Base-by-base conservation (phyloP, 2,329 filamentous ascomycete species). In the Colletotrichum zoysiae region DNA sequence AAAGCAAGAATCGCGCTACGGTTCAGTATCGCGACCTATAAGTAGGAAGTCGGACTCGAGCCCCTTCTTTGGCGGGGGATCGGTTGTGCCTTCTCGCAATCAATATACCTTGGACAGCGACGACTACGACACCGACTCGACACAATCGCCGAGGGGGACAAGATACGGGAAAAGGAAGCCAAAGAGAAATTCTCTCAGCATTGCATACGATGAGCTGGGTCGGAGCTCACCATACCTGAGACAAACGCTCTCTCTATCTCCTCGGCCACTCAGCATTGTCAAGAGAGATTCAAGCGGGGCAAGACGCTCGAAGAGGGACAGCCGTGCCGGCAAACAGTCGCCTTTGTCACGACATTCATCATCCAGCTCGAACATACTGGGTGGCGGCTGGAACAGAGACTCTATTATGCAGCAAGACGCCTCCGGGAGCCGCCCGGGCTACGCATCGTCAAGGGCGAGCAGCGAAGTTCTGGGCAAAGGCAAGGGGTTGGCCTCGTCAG, bases 1-100 rank as follows among this genome's bases (percentile, higher is more conserved):
- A 11, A 51, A 51, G 30, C 61, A 42, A 44, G 65, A 56, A 20
- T 70, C 65, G 16, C 67, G 65, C 42, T n/a, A 62, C 18, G 69
- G 69, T 20, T 74, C 73, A 20, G 44, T 66, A 9, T 62, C 66
- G 30, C 65, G 73, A 23, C 73, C 73, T 14, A 67, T 74, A 20
- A 74, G 73, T 53, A 71, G 73, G 35, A 73, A 71, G 30, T 72
- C 71, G 6, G 73, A 72, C 20, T 71, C 73, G 12, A 74, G 68
- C 42, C 73, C 73, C 9, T 74, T 73, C 33, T 74, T 74, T 30
- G 71, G 64, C 42, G 68, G 73, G 16, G 65, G 73, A n/a, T 63
- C 67, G n/a, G 71, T 71, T 23, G 61, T 74, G 33, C 65, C 73
- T n/a, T 67, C 70, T 44, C 71, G 60, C 65, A 67, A 55, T 33